Evolutionary conservation across 2,329 filamentous ascomycete genomes (phyloP).

Genomic region (Metarhizium album): DNA sequence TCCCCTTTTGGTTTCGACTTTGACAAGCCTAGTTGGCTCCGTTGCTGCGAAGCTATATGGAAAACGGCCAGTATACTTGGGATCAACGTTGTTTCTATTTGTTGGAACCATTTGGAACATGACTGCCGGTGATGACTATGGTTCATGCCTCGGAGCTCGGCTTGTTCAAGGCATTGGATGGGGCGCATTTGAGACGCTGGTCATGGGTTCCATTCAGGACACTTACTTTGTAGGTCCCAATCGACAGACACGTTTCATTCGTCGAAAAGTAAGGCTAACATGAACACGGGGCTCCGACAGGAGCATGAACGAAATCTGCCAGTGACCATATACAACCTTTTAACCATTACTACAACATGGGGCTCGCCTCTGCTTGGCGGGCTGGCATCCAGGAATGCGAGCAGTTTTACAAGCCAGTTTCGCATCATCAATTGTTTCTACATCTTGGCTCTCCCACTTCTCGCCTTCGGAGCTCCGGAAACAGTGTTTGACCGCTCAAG

Average conservation of each 20-base stretch:
- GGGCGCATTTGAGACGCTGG: constrained; percentile 45
- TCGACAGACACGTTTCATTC: no score
- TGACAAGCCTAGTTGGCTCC: constrained; percentile 32
- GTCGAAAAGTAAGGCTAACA: neutral
- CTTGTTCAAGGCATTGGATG: constrained; percentile 47
- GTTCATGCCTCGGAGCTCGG: constrained; percentile 39
- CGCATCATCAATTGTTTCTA: constrained; percentile 40
- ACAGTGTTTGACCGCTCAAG: constrained; percentile 37
- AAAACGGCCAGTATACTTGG: constrained; percentile 42
- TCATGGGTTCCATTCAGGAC: constrained; percentile 43
- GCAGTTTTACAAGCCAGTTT: constrained; percentile 37
- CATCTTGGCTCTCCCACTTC: constrained; percentile 32
- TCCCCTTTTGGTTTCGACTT: constrained; percentile 38
- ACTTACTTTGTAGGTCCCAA: constrained; percentile 41
- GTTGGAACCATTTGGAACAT: constrained; percentile 41
- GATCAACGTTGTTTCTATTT: constrained; percentile 33
- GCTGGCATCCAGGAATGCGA: constrained; percentile 28
- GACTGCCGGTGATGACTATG: constrained; percentile 27
- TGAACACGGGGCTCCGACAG: constrained; percentile 15
- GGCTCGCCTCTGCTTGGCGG: constrained; percentile 44
- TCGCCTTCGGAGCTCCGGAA: constrained; percentile 40
- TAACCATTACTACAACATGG: constrained; percentile 38
- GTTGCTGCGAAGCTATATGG: constrained; percentile 36
- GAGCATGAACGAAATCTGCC: constrained; percentile 41
- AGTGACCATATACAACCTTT: constrained; percentile 33